These are phyloP conservation scores for Monosporascus ibericus DNA, from an alignment of 2,329 filamentous ascomycete genomes.

Conservation along the genomic window DNA sequence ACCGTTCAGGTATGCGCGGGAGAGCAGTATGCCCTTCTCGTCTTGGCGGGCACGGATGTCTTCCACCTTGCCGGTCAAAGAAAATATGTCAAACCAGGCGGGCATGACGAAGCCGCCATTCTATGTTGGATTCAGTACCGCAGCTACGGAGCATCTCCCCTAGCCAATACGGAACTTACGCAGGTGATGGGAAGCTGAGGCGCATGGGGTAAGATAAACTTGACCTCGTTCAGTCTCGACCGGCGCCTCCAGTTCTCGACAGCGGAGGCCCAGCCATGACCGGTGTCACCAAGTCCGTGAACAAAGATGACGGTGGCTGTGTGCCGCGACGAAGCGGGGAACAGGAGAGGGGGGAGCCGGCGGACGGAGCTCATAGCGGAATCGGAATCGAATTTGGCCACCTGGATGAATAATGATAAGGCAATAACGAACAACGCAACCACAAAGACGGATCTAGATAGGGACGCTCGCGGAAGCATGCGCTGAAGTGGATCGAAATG, in stretches of 20 bases:
- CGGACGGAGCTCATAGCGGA: slow-evolving; percentile 17
- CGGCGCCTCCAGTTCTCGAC: slow-evolving; percentile 83
- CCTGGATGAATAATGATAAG: background rate
- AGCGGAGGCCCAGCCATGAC: slow-evolving; percentile 71
- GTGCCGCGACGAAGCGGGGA: slow-evolving; percentile 45
- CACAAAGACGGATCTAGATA: background rate
- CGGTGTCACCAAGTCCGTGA: slow-evolving; percentile 85
- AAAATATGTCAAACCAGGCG: slow-evolving; percentile 72
- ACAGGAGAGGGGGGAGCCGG: slow-evolving; percentile 22
- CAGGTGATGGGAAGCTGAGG: slow-evolving; percentile 80
- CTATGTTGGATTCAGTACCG: slow-evolving; percentile 31
- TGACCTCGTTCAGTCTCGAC: slow-evolving; percentile 77
- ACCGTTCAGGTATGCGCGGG: slow-evolving; percentile 67
- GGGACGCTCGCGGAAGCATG: background rate
- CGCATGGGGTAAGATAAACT: slow-evolving; percentile 91
- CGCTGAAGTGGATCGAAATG: background rate
- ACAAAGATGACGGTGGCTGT: slow-evolving; percentile 93
- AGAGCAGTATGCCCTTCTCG: slow-evolving; percentile 66
- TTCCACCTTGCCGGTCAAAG: slow-evolving; percentile 20
- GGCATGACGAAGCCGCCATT: slow-evolving; percentile 77
- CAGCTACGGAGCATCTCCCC: background rate
- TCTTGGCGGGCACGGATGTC: slow-evolving; percentile 37
- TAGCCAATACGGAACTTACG: slow-evolving; percentile 38
- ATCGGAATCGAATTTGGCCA: slow-evolving; percentile 2
- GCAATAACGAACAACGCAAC: background rate